Conservation (phyloP, 164 flowering plant genomes). For the Vitis cinerea region DNA sequence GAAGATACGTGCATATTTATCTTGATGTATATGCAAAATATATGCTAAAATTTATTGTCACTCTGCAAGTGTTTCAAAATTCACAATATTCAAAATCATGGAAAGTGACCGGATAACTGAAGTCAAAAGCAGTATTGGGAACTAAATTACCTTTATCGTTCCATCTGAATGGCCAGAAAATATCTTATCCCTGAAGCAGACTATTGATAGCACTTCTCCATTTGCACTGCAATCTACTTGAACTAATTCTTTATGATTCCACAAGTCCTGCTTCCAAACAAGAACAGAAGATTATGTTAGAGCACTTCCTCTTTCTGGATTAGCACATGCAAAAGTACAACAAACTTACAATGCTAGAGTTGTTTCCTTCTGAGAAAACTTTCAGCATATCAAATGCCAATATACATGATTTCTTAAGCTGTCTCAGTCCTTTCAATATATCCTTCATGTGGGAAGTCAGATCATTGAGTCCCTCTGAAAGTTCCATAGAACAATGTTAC, state of each 20-base stretch:
- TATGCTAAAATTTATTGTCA: too few species aligned
- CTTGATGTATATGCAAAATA: too few species aligned
- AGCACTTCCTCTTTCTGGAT: conserved; percentile 5
- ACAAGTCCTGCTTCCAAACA: conserved; percentile 46
- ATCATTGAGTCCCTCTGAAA: conserved; percentile 64
- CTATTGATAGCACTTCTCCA: conserved; percentile 63
- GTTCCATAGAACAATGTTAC: conserved; percentile 6
- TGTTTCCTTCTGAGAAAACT: conserved; percentile 57
- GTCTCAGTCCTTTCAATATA: conserved; percentile 62
- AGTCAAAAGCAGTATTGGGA: not conserved
- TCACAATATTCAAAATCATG: not conserved
- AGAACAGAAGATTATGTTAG: not conserved
- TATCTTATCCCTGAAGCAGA: conserved; percentile 57
- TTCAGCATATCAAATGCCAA: conserved; percentile 66
- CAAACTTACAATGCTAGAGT: conserved; percentile 56
- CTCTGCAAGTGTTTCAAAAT: not conserved
- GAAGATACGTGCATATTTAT: too few species aligned
- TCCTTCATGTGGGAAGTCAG: conserved; percentile 51
- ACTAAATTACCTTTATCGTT: conserved; percentile 55
- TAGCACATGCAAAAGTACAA: not conserved
- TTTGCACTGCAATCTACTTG: conserved; percentile 65
- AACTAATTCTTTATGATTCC: conserved; percentile 68
- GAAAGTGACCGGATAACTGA: not conserved
- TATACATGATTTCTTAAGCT: conserved; percentile 55
- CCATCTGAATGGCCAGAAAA: conserved; percentile 90